Percentiles rank a stretch among this genome's conserved stretches.
Evolutionary conservation across 108 stramenopile genomes (phyloP).

Genomic region (Cyclostephanos invisitatus): DNA sequence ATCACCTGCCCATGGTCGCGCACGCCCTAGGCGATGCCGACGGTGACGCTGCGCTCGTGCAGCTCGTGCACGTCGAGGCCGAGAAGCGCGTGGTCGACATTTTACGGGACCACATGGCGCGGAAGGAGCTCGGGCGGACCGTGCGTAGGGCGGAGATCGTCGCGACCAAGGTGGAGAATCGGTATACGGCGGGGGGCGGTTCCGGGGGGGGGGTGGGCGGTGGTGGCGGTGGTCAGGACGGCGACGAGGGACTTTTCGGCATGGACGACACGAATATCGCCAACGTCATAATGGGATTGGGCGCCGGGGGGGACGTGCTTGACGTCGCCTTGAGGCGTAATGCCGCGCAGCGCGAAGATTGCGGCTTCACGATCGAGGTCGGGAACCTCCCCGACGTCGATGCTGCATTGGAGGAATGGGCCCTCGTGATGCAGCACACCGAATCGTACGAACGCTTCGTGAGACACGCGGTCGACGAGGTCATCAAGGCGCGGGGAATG

Average conservation of each 20-base stretch:
- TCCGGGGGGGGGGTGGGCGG: not conserved
- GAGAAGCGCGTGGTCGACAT: slow-evolving; percentile 69
- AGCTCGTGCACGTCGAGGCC: slow-evolving; percentile 77
- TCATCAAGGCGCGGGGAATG: slow-evolving; percentile 71
- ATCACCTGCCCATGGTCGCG: slow-evolving; percentile 91
- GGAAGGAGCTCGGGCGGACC: slow-evolving; percentile 50
- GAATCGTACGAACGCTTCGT: slow-evolving; percentile 92
- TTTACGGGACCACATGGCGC: slow-evolving; percentile 51
- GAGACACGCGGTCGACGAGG: slow-evolving; percentile 76
- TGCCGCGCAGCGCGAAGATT: slow-evolving; percentile 58
- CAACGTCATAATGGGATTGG: slow-evolving; percentile 31
- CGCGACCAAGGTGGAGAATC: slow-evolving; percentile 57
- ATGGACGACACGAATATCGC: slow-evolving; percentile 28
- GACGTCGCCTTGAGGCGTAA: slow-evolving; percentile 13
- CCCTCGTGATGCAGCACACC: slow-evolving; percentile 86
- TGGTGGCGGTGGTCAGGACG: slow-evolving; percentile 15
- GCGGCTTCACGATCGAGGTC: slow-evolving; percentile 66
- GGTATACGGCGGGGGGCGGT: slow-evolving; percentile 47
- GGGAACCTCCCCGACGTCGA: slow-evolving; percentile 86
- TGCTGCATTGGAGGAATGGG: slow-evolving; percentile 88
- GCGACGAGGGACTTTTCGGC: slow-evolving; percentile 3
- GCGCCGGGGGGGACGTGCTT: not conserved
- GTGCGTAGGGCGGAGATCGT: slow-evolving; percentile 64
- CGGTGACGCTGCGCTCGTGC: slow-evolving; percentile 83
- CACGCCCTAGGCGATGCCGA: slow-evolving; percentile 74